Percentiles rank a stretch among this genome's conserved stretches.
Evolutionary conservation across 768 basidiomycete species (phyloP).

Genomic region (Pisolithus orientalis): DNA sequence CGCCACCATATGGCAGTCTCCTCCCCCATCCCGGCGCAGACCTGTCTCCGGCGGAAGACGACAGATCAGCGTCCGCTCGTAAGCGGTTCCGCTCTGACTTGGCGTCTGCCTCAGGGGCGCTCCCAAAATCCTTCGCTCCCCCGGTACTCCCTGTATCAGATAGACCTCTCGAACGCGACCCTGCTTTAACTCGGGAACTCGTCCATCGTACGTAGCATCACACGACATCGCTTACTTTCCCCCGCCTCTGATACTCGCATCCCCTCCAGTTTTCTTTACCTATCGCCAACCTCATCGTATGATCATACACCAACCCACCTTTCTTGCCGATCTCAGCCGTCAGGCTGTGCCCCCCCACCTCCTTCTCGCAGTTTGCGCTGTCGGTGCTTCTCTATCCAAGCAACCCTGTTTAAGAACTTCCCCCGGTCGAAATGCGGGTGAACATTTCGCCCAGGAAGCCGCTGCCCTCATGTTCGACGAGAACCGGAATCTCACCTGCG

Average conservation of each 20-base stretch:
- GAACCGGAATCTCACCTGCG: conserved; percentile 51
- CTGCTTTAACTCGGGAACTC: conserved; percentile 61
- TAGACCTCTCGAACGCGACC: conserved; percentile 48
- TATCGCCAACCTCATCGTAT: conserved; percentile 74
- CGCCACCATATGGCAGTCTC: conserved; percentile 8
- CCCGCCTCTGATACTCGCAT: conserved; percentile 1
- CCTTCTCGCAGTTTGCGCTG: conserved; percentile 67
- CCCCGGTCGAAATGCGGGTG: conserved; percentile 50
- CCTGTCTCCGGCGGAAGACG: conserved; percentile 27
- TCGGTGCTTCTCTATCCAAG: conserved; percentile 71
- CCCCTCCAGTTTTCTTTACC: conserved; percentile 65
- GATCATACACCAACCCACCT: conserved; percentile 75
- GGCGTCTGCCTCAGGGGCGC: conserved; percentile 24
- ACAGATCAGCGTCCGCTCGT: conserved; percentile 33
- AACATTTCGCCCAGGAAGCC: conserved; percentile 52
- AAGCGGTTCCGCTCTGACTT: conserved; percentile 47
- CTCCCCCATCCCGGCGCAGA: conserved; percentile 9
- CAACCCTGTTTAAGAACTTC: conserved; percentile 54
- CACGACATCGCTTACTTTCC: neutral
- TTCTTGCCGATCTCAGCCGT: conserved; percentile 57
- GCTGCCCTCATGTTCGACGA: conserved; percentile 66
- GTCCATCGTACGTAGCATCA: conserved; percentile 54
- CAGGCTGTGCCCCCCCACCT: conserved; percentile 66
- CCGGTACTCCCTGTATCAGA: conserved; percentile 30
- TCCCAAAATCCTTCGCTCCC: conserved; percentile 31